phyloP scores from a whole-genome alignment of 805 yeast genomes.

The Cyberlindnera subsufficiens region DNA sequence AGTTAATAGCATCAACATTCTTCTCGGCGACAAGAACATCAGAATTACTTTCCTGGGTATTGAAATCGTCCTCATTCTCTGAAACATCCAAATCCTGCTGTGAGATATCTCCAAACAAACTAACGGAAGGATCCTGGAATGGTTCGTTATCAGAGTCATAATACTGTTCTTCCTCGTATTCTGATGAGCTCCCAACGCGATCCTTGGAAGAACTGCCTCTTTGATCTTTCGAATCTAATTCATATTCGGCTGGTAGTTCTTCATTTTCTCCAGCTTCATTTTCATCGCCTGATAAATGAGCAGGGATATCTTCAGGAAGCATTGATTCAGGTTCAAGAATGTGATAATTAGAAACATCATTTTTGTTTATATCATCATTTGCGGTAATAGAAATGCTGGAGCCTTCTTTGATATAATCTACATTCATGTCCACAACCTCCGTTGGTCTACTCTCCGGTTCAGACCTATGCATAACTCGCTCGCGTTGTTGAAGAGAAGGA shows the following conservation, averaged over 20 bases:
- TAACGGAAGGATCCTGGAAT: constrained; percentile 19
- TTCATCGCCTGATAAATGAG: background rate
- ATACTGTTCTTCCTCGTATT: constrained; percentile 12
- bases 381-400: no score
- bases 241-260: background rate
- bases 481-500: background rate
- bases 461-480: no score
- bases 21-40: background rate
- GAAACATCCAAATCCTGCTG: constrained; percentile 6
- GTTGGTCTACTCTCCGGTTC: no score
- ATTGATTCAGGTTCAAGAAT: no score
- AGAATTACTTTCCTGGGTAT: background rate
- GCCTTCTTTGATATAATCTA: no score
- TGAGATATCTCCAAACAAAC: constrained; percentile 20
- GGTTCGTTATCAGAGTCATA: constrained; percentile 22
- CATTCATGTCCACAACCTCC: no score
- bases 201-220: background rate
- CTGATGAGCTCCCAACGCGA: background rate
- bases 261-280: background rate
- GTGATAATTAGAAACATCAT: no score
- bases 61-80: background rate
- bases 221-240: no score
- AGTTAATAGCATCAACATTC: background rate
- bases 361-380: no score
- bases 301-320: no score